Evolutionary conservation across 2,329 filamentous ascomycete genomes (phyloP).

Genomic region (Hypoxylon sp.): DNA sequence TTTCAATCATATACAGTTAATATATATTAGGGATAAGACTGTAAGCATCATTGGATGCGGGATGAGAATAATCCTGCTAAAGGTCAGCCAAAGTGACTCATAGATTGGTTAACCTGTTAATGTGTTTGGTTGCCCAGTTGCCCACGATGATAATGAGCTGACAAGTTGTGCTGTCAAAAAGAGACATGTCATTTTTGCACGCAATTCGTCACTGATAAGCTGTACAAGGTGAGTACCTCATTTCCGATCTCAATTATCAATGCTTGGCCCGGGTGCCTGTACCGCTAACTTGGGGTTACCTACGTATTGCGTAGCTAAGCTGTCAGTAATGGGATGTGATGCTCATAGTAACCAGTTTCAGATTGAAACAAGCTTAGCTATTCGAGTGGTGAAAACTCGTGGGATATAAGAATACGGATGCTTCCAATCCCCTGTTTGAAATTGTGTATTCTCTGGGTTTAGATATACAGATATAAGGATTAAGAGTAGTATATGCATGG

Average conservation of each 20-base stretch:
- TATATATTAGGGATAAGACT: constrained; percentile 7
- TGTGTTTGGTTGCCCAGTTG: not conserved
- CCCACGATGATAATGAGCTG: constrained; percentile 11
- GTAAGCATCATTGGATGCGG: constrained; percentile 6
- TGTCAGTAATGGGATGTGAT: not conserved
- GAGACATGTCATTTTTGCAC: constrained; percentile 36
- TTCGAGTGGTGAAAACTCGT: not conserved
- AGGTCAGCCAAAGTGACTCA: constrained; percentile 15
- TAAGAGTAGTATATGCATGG: too few species aligned
- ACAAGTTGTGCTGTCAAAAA: constrained; percentile 28
- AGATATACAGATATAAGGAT: too few species aligned
- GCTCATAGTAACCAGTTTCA: not conserved
- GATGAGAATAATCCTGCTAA: constrained; percentile 5
- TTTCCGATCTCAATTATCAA: not conserved
- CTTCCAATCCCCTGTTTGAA: not conserved
- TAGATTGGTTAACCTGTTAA: constrained; percentile 7
- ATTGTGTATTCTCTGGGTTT: not conserved
- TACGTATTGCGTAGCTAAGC: not conserved
- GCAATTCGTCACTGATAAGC: not conserved
- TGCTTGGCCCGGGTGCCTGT: not conserved
- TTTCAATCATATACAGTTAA: constrained; percentile 12
- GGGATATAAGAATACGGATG: not conserved
- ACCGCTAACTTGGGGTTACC: not conserved
- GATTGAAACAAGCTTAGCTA: not conserved
- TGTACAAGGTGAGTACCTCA: constrained; percentile 6